phyloP scores from a whole-genome alignment of 345 rosid genomes.

The Toxicodendron radicans region DNA sequence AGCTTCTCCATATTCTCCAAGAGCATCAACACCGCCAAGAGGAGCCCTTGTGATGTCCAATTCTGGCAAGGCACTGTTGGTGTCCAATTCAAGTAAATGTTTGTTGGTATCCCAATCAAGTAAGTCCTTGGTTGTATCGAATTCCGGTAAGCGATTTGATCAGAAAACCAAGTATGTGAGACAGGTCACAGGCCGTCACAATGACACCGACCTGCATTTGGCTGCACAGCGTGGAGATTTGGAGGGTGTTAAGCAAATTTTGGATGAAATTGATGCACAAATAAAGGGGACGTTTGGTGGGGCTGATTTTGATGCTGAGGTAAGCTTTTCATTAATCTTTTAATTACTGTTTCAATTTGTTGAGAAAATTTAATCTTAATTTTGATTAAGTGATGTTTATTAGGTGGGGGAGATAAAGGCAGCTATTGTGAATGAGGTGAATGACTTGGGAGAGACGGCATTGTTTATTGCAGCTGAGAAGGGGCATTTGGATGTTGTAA shows the following conservation, averaged over 20 bases:
- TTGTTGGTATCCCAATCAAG: conserved; percentile 60
- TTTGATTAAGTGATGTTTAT: background rate
- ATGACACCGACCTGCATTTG: conserved; percentile 93
- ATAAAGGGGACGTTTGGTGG: conserved; percentile 59
- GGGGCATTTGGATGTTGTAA: conserved; percentile 77
- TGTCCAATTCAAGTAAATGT: conserved; percentile 46
- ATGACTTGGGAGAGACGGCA: conserved; percentile 92
- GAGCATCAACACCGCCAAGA: conserved; percentile 38
- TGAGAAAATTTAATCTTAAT: background rate
- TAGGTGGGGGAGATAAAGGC: conserved; percentile 71
- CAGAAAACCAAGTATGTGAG: conserved; percentile 82
- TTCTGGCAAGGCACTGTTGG: conserved; percentile 49
- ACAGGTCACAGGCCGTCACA: conserved; percentile 93
- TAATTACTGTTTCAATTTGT: background rate
- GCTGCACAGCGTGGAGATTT: conserved; percentile 86
- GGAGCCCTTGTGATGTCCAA: conserved; percentile 37
- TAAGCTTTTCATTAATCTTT: conserved; percentile 9
- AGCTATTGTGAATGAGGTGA: conserved; percentile 82
- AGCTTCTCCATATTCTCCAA: conserved; percentile 29
- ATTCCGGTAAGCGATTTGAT: conserved; percentile 77
- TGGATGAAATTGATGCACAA: conserved; percentile 74
- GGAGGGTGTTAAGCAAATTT: conserved; percentile 57
- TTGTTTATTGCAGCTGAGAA: conserved; percentile 80
- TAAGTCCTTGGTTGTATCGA: conserved; percentile 52
- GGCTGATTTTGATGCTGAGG: conserved; percentile 80